phyloP scores from a whole-genome alignment of 208 protist species.

The Tritrichomonas musculus region DNA sequence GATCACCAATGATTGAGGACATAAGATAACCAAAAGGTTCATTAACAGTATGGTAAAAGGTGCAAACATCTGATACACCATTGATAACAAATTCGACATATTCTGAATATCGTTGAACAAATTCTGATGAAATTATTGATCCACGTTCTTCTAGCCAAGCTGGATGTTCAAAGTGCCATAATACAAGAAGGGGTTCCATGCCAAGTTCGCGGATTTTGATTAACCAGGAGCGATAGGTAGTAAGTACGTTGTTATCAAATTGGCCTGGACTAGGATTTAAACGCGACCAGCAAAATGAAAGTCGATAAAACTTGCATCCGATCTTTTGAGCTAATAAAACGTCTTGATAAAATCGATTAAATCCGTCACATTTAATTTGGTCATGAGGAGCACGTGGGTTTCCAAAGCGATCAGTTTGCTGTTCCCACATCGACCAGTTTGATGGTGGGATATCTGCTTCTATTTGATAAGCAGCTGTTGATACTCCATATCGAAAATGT shows the following conservation, averaged over 20 bases:
- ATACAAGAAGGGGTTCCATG: not conserved
- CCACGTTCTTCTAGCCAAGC: slow-evolving; percentile 6
- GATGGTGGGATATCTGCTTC: not conserved
- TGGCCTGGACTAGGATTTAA: not conserved
- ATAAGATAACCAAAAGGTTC: not conserved
- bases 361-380: not conserved
- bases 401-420: not conserved
- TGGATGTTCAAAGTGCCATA: slow-evolving; percentile 25
- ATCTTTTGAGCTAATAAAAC: not conserved
- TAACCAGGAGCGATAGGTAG: not conserved
- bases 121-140: not conserved
- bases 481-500: not conserved
- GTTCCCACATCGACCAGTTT: not conserved
- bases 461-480: slow-evolving; percentile 19
- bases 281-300: not conserved
- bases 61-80: not conserved
- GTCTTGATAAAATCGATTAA: not conserved
- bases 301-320: not conserved
- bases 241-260: not conserved
- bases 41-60: not conserved
- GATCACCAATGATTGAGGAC: not conserved
- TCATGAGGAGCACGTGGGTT: not conserved
- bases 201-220: not conserved
- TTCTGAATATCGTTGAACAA: not conserved
- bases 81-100: not conserved